Conservation (phyloP, 305 asterid genomes). For the Plantago rigida region DNA sequence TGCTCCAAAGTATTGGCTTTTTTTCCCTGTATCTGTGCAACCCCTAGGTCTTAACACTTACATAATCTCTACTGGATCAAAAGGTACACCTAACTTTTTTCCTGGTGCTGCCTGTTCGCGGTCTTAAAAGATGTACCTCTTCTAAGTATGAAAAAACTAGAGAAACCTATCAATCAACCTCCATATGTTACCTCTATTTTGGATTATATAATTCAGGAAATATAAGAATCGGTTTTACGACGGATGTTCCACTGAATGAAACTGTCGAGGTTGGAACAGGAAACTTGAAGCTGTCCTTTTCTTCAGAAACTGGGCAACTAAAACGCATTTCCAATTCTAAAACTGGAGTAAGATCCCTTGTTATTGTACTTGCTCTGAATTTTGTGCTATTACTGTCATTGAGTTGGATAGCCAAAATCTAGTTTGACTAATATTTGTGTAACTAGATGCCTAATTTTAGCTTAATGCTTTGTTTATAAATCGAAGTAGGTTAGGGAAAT, state of each 20-base stretch:
- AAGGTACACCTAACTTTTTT: constrained; percentile 27
- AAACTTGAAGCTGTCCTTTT: constrained; percentile 58
- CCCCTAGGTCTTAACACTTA: constrained; percentile 73
- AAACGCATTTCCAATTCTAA: constrained; percentile 52
- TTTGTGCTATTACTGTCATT: too few relatives aligned
- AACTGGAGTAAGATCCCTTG: constrained; percentile 47
- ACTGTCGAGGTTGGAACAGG: constrained; percentile 65
- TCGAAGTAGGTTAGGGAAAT: too few relatives aligned
- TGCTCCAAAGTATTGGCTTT: constrained; percentile 60
- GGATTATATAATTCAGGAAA: constrained; percentile 37
- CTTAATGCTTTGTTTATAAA: too few relatives aligned
- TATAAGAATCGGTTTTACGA: constrained; percentile 19
- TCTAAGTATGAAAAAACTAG: too few relatives aligned
- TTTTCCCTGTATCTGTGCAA: constrained; percentile 53
- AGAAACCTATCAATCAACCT: neutral
- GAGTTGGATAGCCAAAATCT: too few relatives aligned
- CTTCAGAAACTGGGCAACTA: constrained; percentile 68
- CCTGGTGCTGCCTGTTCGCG: too few relatives aligned
- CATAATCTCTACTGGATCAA: constrained; percentile 48
- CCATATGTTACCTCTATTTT: constrained; percentile 7
- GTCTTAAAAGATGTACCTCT: too few relatives aligned
- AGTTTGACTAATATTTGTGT: too few relatives aligned
- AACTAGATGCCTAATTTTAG: too few relatives aligned
- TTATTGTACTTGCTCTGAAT: neutral
- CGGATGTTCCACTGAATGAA: constrained; percentile 36